Percentiles rank a stretch among this genome's conserved stretches.
Conservation (phyloP, 192 early-diverging fungal species). For the Borealophlyctis nickersoniae region DNA sequence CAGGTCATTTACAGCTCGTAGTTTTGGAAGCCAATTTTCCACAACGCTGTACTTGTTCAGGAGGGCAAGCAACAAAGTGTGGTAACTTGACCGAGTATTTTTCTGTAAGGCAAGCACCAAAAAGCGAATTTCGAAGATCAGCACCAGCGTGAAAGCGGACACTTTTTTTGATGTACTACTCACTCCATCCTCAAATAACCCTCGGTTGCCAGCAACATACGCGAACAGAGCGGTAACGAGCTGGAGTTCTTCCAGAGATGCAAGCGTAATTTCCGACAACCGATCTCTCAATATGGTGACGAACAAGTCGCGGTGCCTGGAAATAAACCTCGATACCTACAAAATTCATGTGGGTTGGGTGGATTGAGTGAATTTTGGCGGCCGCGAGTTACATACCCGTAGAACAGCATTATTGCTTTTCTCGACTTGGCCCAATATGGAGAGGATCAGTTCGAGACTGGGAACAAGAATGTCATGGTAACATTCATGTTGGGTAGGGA, state of each 20-base stretch:
- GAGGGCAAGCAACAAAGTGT: constrained; percentile 31
- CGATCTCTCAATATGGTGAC: constrained; percentile 54
- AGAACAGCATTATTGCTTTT: constrained; percentile 40
- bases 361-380: too few relatives aligned
- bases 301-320: constrained; percentile 50
- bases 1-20: background rate
- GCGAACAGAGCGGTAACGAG: constrained; percentile 39
- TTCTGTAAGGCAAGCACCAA: background rate
- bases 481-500: too few relatives aligned
- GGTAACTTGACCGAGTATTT: constrained; percentile 1
- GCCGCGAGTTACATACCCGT: too few relatives aligned
- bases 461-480: constrained; percentile 66
- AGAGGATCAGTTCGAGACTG: constrained; percentile 56
- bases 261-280: constrained; percentile 28
- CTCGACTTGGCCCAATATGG: constrained; percentile 44
- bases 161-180: too few relatives aligned
- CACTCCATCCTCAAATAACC: background rate
- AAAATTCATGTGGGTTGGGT: too few relatives aligned
- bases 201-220: constrained; percentile 8
- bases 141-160: too few relatives aligned
- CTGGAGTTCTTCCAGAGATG: constrained; percentile 47
- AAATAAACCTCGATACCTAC: constrained; percentile 40
- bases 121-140: background rate
- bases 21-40: constrained; percentile 4
- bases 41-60: constrained; percentile 28